phyloP scores from a whole-genome alignment of 2,329 filamentous ascomycete genomes.

The Aspergillus awamori region DNA sequence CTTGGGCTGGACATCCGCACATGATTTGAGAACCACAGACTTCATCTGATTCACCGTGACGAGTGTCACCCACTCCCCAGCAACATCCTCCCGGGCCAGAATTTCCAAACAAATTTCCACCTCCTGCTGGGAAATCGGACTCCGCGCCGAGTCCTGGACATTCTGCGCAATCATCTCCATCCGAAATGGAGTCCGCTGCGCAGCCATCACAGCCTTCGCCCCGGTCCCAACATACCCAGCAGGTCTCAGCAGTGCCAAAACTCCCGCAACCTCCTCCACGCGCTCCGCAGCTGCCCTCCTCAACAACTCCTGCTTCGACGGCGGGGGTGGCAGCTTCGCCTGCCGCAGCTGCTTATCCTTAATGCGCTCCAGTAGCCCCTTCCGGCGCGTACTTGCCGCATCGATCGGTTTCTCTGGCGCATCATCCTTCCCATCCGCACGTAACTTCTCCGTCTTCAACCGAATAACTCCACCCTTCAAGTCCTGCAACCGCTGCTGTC shows the following conservation, averaged over 20 bases:
- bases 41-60: constrained; percentile 50
- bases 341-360: constrained; percentile 65
- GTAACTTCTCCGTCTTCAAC: constrained; percentile 38
- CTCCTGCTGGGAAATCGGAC: constrained; percentile 53
- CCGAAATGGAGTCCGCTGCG: constrained; percentile 65
- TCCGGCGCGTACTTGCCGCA: constrained; percentile 43
- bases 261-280: constrained; percentile 67
- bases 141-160: constrained; percentile 66
- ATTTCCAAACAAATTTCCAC: constrained; percentile 52
- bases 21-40: constrained; percentile 52
- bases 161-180: constrained; percentile 66
- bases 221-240: constrained; percentile 36
- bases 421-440: constrained; percentile 25
- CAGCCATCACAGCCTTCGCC: constrained; percentile 34
- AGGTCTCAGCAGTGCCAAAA: constrained; percentile 64
- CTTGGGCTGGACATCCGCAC: constrained; percentile 38
- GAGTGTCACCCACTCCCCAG: constrained; percentile 53
- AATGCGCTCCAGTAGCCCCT: constrained; percentile 75
- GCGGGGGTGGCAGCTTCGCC: constrained; percentile 51
- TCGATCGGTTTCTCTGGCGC: constrained; percentile 29
- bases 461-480: constrained; percentile 44
- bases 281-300: constrained; percentile 68
- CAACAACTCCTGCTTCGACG: constrained; percentile 59
- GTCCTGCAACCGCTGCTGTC: constrained; percentile 45
- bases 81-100: constrained; percentile 50